Conservation (phyloP, 1,284 basidiomycete species). For the Earliella scabrosa region DNA sequence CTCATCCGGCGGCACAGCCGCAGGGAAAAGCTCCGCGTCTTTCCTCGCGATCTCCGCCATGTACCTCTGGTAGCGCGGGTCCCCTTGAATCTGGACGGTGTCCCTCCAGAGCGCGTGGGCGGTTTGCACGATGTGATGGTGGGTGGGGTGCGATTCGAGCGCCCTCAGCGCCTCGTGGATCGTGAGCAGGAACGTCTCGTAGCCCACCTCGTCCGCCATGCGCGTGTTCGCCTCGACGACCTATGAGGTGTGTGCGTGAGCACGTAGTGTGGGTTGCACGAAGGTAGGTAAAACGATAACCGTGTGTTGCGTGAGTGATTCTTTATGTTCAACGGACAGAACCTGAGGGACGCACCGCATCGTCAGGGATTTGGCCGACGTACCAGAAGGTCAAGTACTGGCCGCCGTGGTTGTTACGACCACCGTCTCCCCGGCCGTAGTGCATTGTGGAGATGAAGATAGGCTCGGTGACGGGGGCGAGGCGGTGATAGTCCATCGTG, state of each 20-base stretch:
- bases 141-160: constrained; percentile 20
- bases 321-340: too few species aligned
- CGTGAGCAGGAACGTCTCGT: constrained; percentile 37
- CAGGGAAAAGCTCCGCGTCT: too few species aligned
- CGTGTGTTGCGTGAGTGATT: too few species aligned
- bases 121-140: constrained; percentile 7
- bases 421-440: constrained; percentile 28
- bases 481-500: constrained; percentile 14
- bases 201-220: constrained; percentile 59
- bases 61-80: background rate
- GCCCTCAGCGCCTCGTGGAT: constrained; percentile 32
- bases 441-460: constrained; percentile 44
- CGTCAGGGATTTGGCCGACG: constrained; percentile 50
- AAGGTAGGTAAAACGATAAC: too few species aligned
- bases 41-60: too few species aligned
- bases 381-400: constrained; percentile 61
- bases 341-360: constrained; percentile 55
- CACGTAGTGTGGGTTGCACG: background rate
- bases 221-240: constrained; percentile 51
- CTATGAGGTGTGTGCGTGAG: constrained; percentile 31
- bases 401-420: constrained; percentile 35
- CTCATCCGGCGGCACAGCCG: background rate
- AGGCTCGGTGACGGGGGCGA: constrained; percentile 52
- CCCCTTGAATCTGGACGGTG: constrained; percentile 3
- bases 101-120: constrained; percentile 23